phyloP scores from a whole-genome alignment of 768 basidiomycete species.

The Paxillus rubicundulus region DNA sequence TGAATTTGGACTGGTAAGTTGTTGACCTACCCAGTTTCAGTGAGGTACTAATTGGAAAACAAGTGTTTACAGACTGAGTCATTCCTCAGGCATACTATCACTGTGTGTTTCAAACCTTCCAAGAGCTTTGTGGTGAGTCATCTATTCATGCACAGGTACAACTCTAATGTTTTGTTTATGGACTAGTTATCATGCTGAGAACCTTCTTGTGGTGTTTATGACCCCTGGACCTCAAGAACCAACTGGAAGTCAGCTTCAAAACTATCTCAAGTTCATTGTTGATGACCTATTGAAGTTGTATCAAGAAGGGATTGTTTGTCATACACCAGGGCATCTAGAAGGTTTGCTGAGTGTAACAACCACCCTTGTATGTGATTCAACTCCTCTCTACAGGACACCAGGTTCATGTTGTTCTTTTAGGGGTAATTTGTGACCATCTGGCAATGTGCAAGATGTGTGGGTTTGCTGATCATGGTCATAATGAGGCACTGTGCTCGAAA shows the following conservation, averaged over 20 bases:
- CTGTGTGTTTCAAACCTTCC: too few relatives aligned
- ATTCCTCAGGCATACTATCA: slow-evolving; percentile 22
- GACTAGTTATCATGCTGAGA: too few relatives aligned
- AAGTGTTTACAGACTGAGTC: slow-evolving; percentile 15
- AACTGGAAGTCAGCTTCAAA: slow-evolving; percentile 24
- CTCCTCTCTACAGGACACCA: slow-evolving; percentile 18
- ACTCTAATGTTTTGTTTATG: too few relatives aligned
- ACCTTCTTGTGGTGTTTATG: too few relatives aligned
- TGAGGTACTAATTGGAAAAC: too few relatives aligned
- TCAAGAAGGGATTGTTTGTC: slow-evolving; percentile 18
- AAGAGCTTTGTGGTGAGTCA: too few relatives aligned
- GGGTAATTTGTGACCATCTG: slow-evolving; percentile 26
- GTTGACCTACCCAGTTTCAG: slow-evolving; percentile 11
- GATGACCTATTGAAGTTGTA: slow-evolving; percentile 30
- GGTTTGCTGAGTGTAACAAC: too few relatives aligned
- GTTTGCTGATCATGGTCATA: slow-evolving; percentile 27
- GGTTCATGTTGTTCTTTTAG: slow-evolving; percentile 24
- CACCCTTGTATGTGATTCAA: too few relatives aligned
- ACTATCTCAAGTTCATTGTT: slow-evolving; percentile 22
- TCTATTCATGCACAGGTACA: too few relatives aligned
- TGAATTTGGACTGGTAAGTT: slow-evolving; percentile 19
- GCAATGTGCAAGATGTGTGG: slow-evolving; percentile 28
- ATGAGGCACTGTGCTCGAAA: slow-evolving; percentile 22
- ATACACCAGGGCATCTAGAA: slow-evolving; percentile 15
- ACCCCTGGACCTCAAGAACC: slow-evolving; percentile 15